Base-by-base conservation (phyloP, 768 basidiomycete genomes). In the Pleurotus tuber-regium region DNA sequence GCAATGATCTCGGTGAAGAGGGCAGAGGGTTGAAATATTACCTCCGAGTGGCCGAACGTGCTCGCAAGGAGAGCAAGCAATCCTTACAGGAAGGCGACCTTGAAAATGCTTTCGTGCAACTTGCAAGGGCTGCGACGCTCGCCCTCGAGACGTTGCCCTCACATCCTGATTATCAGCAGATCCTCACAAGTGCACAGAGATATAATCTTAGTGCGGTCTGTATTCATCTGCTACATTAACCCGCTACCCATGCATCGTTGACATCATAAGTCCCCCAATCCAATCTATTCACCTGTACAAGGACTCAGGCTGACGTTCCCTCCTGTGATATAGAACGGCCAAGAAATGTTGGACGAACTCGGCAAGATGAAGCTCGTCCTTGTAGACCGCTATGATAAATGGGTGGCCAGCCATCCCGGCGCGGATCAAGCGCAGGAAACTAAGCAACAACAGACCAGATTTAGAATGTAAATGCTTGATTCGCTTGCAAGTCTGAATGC, bases 61-160 rank as follows among this genome's bases (percentile, higher is more conserved):
- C 80, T 51, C 75, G 86, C 47, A 76, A 75, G 59, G 74, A 75
- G n/a, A 86, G 78, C 24, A 79, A 76, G 55, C 67, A 68, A 19
- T 69, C 68, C 57, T 65, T 67, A 1, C 71, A 75, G 29, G 67
- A 70, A 16, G 76, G 77, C 1, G 83, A 92, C 62, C 69, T 83
- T 42, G 86, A 91, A 62, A 70, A 66, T n/a, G 86, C 84, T 1
- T 92, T 90, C 64, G 72, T 91, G 12, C 75, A 82, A 54, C 81
- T 79, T 43, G 89, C 89, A 2, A 80, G 75, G 54, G 86, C 89
- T 7, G 88, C 88, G 0, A 89, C 86, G 1, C 70, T 92, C 53
- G 86, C 89, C 4, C 77, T 89, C 9, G 88, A 92, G 70, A 84
- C 79, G 57, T 70, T 92, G 14, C 89, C 89, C 0, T 69, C 71